Base-by-base conservation (phyloP, 768 basidiomycete species). In the Scleroderma citrinum region DNA sequence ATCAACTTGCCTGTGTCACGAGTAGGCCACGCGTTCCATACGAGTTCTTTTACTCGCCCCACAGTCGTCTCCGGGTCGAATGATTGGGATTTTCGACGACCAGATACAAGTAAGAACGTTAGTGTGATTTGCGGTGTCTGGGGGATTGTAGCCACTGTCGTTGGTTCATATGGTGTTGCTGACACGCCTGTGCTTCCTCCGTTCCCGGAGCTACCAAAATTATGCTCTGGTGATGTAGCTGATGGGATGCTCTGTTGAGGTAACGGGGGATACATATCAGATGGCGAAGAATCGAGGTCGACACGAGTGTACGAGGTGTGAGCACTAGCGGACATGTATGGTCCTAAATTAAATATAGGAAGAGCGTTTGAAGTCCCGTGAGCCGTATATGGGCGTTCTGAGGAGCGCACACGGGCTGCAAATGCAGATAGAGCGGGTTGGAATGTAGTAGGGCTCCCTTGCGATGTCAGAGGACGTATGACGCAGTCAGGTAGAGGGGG, bases 1-100 rank as follows among this genome's bases (percentile, higher is more conserved):
- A 49, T 19, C 12, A 26, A 69, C 77, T 59, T 53, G 83, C 87
- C 86, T 57, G 71, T 55, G 48, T 57, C 61, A 42, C 61, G 59
- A 44, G 46, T 68, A 24, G 85, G 85, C 87, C 88, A 91, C 30
- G 80, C 76, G 67, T 83, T 87, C 87, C 88, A 90, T 32, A 83
- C 78, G 41, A 91, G 76, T 68, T 91, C 88, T 66, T 90, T 90
- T 24, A 88, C 83, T 56, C 88, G 73, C 16, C 85, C 85, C 29
- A 90, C 70, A 0, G 85, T 84, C 19, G 78, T 85, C 55, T 80
- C 79, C 12, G 86, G 85, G 24, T 87, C 85, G 55, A 91, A 91
- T 0, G 76, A 69, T 78, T 89, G 86, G 0, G 81, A 79, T 53
- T 82, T 73, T 52, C 86, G 71, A 36, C 74, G 69, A 0, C 87